Conservation (phyloP, 2,329 filamentous ascomycete species). For the Fusarium verticillioides region DNA sequence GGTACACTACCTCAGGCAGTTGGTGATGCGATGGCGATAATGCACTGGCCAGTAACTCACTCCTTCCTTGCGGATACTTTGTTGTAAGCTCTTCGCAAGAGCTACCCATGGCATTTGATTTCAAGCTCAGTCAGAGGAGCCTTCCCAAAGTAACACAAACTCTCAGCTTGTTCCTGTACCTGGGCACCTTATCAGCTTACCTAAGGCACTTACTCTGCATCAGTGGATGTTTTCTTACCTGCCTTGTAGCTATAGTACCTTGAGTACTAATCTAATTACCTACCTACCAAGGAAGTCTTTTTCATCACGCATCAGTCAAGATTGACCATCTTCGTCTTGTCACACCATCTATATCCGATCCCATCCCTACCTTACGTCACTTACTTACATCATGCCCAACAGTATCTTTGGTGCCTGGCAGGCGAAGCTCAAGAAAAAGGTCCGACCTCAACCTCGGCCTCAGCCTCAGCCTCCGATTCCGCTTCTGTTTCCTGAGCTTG, state of each 20-base stretch:
- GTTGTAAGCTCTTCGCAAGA: background rate
- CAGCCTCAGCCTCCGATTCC: background rate
- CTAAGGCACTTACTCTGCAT: background rate
- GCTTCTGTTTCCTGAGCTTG: background rate
- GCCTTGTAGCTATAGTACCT: background rate
- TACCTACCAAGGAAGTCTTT: background rate
- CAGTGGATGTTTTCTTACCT: background rate
- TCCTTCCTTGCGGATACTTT: background rate
- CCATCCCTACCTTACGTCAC: background rate
- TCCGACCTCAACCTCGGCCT: background rate
- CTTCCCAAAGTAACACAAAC: background rate
- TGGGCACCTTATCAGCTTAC: background rate
- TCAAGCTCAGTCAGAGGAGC: background rate
- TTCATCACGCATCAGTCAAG: background rate
- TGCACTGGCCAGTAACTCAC: background rate
- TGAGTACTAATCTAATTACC: background rate
- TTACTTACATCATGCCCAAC: conserved; percentile 21
- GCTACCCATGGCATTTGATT: background rate
- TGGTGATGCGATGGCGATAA: background rate
- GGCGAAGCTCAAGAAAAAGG: background rate
- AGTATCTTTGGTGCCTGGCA: conserved; percentile 19
- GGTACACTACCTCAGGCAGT: background rate
- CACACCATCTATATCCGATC: conserved; percentile 14
- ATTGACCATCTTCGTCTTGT: background rate
- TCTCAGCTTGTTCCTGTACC: background rate